A percentile compares a stretch with the other conserved stretches of the same genome.
These are phyloP conservation scores for Arbutus unedo DNA, from an alignment of 148 eudicot genomes.

Conservation along the genomic window DNA sequence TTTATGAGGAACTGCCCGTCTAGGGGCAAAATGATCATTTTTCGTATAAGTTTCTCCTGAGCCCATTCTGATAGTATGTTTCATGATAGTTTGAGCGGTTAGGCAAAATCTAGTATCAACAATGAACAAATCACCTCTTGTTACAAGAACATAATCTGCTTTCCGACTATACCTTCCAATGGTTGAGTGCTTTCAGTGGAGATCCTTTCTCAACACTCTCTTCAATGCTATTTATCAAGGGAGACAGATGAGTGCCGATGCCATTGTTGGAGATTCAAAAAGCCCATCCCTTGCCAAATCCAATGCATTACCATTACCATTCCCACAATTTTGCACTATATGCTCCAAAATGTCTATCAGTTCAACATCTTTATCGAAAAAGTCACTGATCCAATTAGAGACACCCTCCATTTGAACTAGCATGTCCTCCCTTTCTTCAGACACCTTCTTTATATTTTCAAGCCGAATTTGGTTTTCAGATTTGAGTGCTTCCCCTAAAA, in stretches of 20 bases:
- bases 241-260: not conserved
- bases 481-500: conserved; percentile 39
- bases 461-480: conserved; percentile 26
- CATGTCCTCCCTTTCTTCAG: conserved; percentile 40
- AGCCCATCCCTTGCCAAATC: not conserved
- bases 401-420: conserved; percentile 36
- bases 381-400: conserved; percentile 28
- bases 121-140: no score
- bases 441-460: conserved; percentile 31
- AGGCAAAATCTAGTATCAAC: no score
- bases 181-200: conserved; percentile 47
- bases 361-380: conserved; percentile 38
- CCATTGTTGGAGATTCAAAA: not conserved
- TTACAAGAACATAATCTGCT: no score
- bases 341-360: conserved; percentile 39
- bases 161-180: conserved; percentile 17
- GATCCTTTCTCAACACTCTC: conserved; percentile 31
- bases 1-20: no score
- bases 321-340: conserved; percentile 25
- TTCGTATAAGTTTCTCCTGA: no score
- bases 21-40: no score
- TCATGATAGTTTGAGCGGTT: no score
- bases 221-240: conserved; percentile 29
- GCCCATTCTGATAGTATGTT: no score
- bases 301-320: conserved; percentile 14